These are phyloP conservation scores for Clarireedia paspali DNA, from an alignment of 2,329 filamentous ascomycete species.

Conservation along the genomic window DNA sequence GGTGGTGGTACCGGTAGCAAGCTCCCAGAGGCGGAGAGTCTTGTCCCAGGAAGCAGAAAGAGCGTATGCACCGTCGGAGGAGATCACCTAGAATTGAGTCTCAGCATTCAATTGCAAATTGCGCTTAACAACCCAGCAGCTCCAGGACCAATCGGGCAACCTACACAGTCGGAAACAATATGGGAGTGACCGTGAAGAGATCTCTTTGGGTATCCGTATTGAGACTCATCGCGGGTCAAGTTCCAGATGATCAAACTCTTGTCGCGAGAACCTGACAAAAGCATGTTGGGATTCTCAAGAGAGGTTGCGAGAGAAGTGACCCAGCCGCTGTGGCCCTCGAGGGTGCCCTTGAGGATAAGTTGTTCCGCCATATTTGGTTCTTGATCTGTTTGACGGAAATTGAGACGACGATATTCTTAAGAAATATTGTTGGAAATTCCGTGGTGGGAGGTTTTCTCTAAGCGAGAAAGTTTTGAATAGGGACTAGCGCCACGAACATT, in stretches of 20 bases:
- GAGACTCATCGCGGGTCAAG: conserved; percentile 95
- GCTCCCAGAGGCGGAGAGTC: conserved; percentile 99
- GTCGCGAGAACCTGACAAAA: conserved; percentile 94
- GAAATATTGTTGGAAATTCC: conserved; percentile 10
- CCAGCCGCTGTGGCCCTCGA: conserved; percentile 99
- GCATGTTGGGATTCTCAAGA: conserved; percentile 99
- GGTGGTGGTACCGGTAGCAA: conserved; percentile 93
- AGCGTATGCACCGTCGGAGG: conserved; percentile 97
- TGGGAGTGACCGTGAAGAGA: conserved; percentile 98
- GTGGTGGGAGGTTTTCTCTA: conserved; percentile 10
- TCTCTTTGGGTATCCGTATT: conserved; percentile 99
- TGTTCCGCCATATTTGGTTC: conserved; percentile 30
- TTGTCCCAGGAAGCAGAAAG: conserved; percentile 99
- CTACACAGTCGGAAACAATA: conserved; percentile 99
- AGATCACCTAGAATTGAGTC: conserved; percentile 70
- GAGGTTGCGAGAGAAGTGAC: conserved; percentile 97
- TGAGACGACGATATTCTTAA: conserved; percentile 3
- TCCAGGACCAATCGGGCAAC: conserved; percentile 35
- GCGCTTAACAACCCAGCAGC: conserved; percentile 3
- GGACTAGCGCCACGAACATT: conserved; percentile 4
- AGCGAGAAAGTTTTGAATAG: conserved; percentile 1
- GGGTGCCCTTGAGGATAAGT: conserved; percentile 83
- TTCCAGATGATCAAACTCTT: conserved; percentile 99
- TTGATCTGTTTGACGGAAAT: conserved; percentile 17
- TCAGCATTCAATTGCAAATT: conserved; percentile 30